Evolutionary conservation across 2,329 filamentous ascomycete species (phyloP), one percentile per base, ranked within the genome.

Genomic region (Orbilia ellipsospora): DNA sequence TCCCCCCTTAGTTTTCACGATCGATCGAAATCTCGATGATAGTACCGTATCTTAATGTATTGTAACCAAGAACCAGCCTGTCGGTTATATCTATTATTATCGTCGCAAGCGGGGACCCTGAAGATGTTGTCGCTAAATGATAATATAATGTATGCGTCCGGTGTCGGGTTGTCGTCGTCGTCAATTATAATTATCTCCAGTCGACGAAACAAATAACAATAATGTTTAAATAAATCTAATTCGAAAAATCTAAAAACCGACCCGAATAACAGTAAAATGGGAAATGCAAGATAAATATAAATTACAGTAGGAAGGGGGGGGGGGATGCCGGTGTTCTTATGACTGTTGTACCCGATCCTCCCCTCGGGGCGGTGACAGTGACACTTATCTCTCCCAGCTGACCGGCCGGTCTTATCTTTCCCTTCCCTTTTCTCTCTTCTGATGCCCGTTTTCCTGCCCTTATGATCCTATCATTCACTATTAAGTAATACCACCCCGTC

Each of bases 401-500:
- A 64, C 67, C 44, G 15, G 44, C n/a, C 13, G 31, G 23, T n/a
- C 60, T 72, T 72, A 72, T 72, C 67, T 72, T 64, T 72, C 51
- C 59, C 31, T 6, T 36, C 8, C 31, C 31, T 6, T 36, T 6
- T 36, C 31, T 36, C 31, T 36, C 31, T 36, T 36, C 31, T 36
- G 31, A 36, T 36, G 31, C 31, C 31, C 63, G 59, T 63, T 70
- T 57, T 72, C 44, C 60, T 64, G 50, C 66, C 31, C 66, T 68
- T 72, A 72, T 72, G 67, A 72, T 72, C 67, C 67, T 72, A 72
- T 72, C 67, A 72, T 64, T 72, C 60, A 36, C 31, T 36, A 36
- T 36, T 36, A 36, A 36, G 31, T 36, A 36, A 36, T 36, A 36
- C 67, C 60, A 62, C 57, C 45, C 48, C 12, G 18, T 52, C 18